These are phyloP conservation scores for Parachlorella kessleri DNA, from an alignment of 139 green algal genomes.

Conservation along the genomic window DNA sequence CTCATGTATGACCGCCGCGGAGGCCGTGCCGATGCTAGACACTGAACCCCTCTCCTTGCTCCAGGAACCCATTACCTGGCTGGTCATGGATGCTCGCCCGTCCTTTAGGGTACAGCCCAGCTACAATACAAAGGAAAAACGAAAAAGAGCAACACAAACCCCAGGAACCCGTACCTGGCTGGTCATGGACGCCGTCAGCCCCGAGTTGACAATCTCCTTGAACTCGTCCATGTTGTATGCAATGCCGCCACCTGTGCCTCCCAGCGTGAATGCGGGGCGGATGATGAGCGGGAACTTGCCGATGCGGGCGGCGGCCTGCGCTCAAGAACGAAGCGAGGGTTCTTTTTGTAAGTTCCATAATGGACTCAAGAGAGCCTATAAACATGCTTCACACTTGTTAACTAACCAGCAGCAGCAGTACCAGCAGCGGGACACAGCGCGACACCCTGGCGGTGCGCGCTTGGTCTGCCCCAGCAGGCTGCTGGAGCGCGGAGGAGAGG, in stretches of 20 bases:
- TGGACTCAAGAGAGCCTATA: background rate
- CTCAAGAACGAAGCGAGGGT: background rate
- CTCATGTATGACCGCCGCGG: too few relatives aligned
- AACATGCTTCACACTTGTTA: background rate
- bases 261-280: constrained; percentile 97
- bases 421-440: background rate
- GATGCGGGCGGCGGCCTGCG: constrained; percentile 46
- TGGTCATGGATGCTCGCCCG: too few relatives aligned
- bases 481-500: background rate
- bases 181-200: constrained; percentile 92
- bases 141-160: background rate
- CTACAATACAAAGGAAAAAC: too few relatives aligned
- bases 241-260: constrained; percentile 97
- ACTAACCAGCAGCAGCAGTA: background rate
- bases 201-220: constrained; percentile 77
- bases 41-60: too few relatives aligned
- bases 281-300: constrained; percentile 97
- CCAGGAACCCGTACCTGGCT: constrained; percentile 85
- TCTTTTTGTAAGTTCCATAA: background rate
- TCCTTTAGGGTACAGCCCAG: too few relatives aligned
- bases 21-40: too few relatives aligned
- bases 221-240: constrained; percentile 99
- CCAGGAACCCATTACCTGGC: too few relatives aligned
- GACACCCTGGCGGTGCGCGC: background rate
- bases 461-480: background rate